Evolutionary conservation across 495 filamentous ascomycete genomes (phyloP).

Genomic region (Parathielavia appendiculata): DNA sequence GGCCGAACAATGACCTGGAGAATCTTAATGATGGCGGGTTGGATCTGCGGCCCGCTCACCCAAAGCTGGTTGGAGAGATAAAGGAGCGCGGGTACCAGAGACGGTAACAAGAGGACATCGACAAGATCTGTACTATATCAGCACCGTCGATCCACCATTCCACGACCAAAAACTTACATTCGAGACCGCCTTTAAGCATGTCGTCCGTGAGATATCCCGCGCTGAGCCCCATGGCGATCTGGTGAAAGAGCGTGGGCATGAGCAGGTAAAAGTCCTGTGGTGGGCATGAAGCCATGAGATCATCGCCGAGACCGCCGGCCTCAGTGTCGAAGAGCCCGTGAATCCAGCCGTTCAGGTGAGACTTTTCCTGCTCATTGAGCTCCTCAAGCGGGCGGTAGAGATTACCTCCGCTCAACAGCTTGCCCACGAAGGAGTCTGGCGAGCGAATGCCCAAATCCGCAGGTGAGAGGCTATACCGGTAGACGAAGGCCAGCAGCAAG

Average conservation of each 20-base stretch:
- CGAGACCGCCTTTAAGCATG: conserved; percentile 77
- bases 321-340: conserved; percentile 80
- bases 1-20: conserved; percentile 72
- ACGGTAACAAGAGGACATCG: conserved; percentile 84
- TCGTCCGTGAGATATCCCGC: conserved; percentile 68
- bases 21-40: conserved; percentile 66
- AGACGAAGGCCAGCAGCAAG: conserved; percentile 72
- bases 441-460: conserved; percentile 60
- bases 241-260: conserved; percentile 82
- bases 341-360: conserved; percentile 79
- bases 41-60: conserved; percentile 44
- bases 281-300: conserved; percentile 83
- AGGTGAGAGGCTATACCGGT: conserved; percentile 70
- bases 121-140: conserved; percentile 57
- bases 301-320: conserved; percentile 66
- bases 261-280: conserved; percentile 92
- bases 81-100: conserved; percentile 70
- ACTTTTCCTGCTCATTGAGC: conserved; percentile 66
- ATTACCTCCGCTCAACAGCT: conserved; percentile 63
- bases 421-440: conserved; percentile 68
- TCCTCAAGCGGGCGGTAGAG: conserved; percentile 58
- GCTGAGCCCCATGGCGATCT: conserved; percentile 72
- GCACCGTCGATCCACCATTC: not conserved
- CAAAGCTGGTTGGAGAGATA: conserved; percentile 83
- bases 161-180: conserved; percentile 56